Evolutionary conservation across 257 asterid species (phyloP), one percentile per base, ranked within the genome.

Genomic region (Solanum pimpinellifolium): DNA sequence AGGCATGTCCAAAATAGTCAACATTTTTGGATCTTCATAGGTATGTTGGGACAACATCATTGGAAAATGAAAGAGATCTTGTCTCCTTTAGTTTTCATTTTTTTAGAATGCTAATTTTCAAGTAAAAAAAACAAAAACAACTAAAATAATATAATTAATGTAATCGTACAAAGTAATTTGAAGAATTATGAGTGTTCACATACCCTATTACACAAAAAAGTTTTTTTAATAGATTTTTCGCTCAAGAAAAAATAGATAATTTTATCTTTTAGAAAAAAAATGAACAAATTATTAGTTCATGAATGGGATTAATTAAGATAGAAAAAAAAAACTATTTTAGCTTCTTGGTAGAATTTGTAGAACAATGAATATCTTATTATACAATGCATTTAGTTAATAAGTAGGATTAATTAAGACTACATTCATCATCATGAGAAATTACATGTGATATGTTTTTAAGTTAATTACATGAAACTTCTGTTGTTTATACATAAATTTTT

Each of bases 221-320:
- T 0, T 2, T 56, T 56, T 56, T 1, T n/a, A 56, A 56, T 20
- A 20, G 25, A 56, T 0, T 2, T 0, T 56, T 7, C 11, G 1
- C 25, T 18, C 2, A 56, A 18, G 11, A 56, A 7, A 49, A 18
- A 56, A 20, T 11, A 56, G 9, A 7, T 1, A 31, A 3, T 59
- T 59, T 59, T 20, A 7, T 7, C 8, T 59, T 59, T 59, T 7
- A 8, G 8, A 20, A 41, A 44, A 77, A 80, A 18, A 18, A 16
- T 9, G 4, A 78, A 46, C 10, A 80, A 80, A 80, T 1, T 77
- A 81, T 52, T 81, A 70, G 29, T 81, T 16, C 31, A 29, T 81
- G 70, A 81, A 49, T 20, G 29, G 3, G 68, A 49, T 49, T 49
- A 81, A 49, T 49, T 18, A 49, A 49, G 84, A 78, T 78, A 3